phyloP scores from a whole-genome alignment of 2,329 filamentous ascomycete genomes.

The Colletotrichum abscissum region DNA sequence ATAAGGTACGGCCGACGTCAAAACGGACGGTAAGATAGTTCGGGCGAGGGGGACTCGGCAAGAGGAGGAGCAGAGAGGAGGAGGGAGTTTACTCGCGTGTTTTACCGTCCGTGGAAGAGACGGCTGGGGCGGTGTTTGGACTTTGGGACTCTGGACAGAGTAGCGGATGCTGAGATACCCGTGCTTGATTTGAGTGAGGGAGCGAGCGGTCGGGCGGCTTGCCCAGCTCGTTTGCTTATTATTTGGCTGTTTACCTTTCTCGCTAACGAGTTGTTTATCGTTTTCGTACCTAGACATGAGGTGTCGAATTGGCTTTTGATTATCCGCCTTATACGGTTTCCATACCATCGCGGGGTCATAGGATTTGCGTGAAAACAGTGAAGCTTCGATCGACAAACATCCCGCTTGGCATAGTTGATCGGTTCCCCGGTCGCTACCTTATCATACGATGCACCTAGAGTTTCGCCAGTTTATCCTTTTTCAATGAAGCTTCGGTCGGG shows the following conservation, averaged over 20 bases:
- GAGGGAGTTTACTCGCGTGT: too few species aligned
- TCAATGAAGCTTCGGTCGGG: background rate
- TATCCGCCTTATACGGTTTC: background rate
- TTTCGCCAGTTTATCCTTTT: slow-evolving; percentile 3
- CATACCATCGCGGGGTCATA: background rate
- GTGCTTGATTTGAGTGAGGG: slow-evolving; percentile 12
- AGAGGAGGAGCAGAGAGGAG: too few species aligned
- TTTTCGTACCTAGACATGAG: background rate
- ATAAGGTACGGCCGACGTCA: background rate
- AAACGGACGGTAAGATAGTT: slow-evolving; percentile 6
- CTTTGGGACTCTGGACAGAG: background rate
- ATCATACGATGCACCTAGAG: background rate
- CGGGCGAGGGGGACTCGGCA: background rate
- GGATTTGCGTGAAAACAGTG: background rate
- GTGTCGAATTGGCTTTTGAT: background rate
- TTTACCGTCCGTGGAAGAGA: background rate
- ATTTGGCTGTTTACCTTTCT: background rate
- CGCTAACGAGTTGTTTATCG: background rate
- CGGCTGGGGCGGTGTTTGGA: background rate
- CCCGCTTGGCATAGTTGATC: background rate
- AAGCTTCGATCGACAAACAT: slow-evolving; percentile 3
- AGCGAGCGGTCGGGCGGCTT: background rate
- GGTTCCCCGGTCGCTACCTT: background rate
- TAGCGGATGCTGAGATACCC: slow-evolving; percentile 31
- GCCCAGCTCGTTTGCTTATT: background rate